phyloP scores from a whole-genome alignment of 495 filamentous ascomycete genomes.

The Neurospora africana region DNA sequence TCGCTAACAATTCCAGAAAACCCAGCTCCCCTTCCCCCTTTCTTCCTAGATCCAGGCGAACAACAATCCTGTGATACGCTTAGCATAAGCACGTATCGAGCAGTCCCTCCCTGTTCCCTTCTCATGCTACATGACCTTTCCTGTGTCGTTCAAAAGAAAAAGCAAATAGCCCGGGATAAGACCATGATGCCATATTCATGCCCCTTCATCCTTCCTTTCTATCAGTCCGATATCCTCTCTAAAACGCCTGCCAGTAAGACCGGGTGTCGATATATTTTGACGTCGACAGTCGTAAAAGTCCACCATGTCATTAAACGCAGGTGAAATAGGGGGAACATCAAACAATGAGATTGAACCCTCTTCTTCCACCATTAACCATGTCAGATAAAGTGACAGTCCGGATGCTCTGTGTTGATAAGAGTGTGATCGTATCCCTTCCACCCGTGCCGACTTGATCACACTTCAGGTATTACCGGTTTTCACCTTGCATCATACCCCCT shows the following conservation, averaged over 20 bases:
- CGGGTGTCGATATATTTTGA: not conserved
- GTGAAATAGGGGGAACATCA: not conserved
- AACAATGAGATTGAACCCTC: not conserved
- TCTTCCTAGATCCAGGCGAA: not conserved
- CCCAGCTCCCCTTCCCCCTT: not conserved
- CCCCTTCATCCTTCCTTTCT: not conserved
- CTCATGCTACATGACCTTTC: not conserved
- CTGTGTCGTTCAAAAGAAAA: not conserved
- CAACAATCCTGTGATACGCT: not conserved
- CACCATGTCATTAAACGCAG: not conserved
- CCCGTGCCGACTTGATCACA: not conserved
- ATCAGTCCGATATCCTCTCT: not conserved
- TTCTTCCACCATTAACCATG: not conserved
- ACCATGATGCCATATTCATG: not conserved
- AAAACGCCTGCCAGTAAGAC: not conserved
- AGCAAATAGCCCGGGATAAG: not conserved
- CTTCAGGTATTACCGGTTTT: not conserved
- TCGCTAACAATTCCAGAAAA: not conserved
- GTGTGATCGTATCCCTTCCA: not conserved
- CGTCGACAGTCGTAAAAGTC: not conserved
- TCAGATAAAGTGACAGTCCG: not conserved
- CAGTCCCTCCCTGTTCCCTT: not conserved
- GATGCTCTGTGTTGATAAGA: not conserved
- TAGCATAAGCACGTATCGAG: not conserved
- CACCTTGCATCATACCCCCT: not conserved